A percentile compares a stretch with the other conserved stretches of the same genome.
Conservation (phyloP, 2,329 filamentous ascomycete species). For the Beauveria medogensis region DNA sequence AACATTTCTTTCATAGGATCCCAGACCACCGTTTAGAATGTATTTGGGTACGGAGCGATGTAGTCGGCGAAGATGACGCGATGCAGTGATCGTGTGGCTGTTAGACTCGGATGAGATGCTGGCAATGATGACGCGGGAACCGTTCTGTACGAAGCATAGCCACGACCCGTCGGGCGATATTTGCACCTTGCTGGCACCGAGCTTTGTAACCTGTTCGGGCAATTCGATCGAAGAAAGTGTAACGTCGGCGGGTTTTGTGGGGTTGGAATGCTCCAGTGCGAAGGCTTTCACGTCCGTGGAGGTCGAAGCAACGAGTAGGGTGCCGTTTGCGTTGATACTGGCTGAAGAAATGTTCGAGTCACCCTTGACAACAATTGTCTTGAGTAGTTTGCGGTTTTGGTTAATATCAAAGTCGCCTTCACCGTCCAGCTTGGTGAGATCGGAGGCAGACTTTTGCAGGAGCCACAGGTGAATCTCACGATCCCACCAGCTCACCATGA, state of each 20-base stretch:
- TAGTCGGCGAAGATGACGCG: slow-evolving; percentile 44
- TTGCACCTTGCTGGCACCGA: slow-evolving; percentile 61
- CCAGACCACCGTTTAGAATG: slow-evolving; percentile 55
- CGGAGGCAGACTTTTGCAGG: slow-evolving; percentile 36
- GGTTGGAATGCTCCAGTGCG: slow-evolving; percentile 47
- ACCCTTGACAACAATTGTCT: slow-evolving; percentile 59
- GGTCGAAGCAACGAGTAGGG: slow-evolving; percentile 69
- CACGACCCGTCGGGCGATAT: slow-evolving; percentile 65
- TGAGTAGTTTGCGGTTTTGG: slow-evolving; percentile 56
- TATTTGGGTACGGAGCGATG: slow-evolving; percentile 46
- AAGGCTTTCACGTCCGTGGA: slow-evolving; percentile 70
- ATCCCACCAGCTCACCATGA: slow-evolving; percentile 90
- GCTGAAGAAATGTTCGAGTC: slow-evolving; percentile 79
- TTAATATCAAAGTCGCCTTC: slow-evolving; percentile 34
- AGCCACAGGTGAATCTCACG: slow-evolving; percentile 79
- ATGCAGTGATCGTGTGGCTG: slow-evolving; percentile 23
- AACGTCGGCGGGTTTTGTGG: slow-evolving; percentile 49
- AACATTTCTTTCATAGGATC: slow-evolving; percentile 70
- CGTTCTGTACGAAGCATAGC: slow-evolving; percentile 57
- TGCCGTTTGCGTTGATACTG: slow-evolving; percentile 62
- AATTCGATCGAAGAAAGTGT: slow-evolving; percentile 63
- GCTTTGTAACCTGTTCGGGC: slow-evolving; percentile 44
- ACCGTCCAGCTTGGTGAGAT: slow-evolving; percentile 34
- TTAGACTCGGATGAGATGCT: slow-evolving; percentile 17
- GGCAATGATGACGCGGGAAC: slow-evolving; percentile 47